phyloP scores from a whole-genome alignment of 2,329 filamentous ascomycete species.

The Cercospora sp. region DNA sequence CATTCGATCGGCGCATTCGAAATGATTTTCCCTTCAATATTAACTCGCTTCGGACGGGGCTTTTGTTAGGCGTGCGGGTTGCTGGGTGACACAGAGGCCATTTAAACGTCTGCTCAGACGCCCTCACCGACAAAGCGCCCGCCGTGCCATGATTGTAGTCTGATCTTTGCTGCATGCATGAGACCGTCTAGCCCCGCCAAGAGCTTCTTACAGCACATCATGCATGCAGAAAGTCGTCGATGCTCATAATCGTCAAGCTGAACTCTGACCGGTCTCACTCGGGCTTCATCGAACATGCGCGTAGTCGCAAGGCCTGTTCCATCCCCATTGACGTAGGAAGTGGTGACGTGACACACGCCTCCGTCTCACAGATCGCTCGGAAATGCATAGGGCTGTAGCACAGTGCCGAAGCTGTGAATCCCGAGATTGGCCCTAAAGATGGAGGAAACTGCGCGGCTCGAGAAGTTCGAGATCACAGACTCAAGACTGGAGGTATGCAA shows the following conservation, averaged over 20 bases:
- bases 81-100: slow-evolving; percentile 14
- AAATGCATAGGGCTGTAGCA: slow-evolving; percentile 24
- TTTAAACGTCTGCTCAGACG: background rate
- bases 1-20: slow-evolving; percentile 3
- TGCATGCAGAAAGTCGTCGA: slow-evolving; percentile 15
- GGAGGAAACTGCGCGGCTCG: slow-evolving; percentile 28
- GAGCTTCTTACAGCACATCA: slow-evolving; percentile 19
- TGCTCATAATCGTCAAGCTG: slow-evolving; percentile 7
- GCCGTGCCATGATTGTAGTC: slow-evolving; percentile 3
- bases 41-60: background rate
- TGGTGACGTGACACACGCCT: background rate
- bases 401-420: slow-evolving; percentile 17
- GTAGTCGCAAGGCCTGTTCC: background rate
- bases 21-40: background rate
- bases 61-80: background rate
- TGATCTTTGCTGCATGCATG: slow-evolving; percentile 12
- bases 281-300: background rate
- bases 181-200: slow-evolving; percentile 8
- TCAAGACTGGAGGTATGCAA: slow-evolving; percentile 35
- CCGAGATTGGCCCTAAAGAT: slow-evolving; percentile 2
- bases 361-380: slow-evolving; percentile 12
- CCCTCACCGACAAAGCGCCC: slow-evolving; percentile 10
- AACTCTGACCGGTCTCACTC: slow-evolving; percentile 10
- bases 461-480: slow-evolving; percentile 37
- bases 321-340: background rate